These are phyloP conservation scores for Cercospora sp. DNA, from an alignment of 2,329 filamentous ascomycete species.

Conservation along the genomic window DNA sequence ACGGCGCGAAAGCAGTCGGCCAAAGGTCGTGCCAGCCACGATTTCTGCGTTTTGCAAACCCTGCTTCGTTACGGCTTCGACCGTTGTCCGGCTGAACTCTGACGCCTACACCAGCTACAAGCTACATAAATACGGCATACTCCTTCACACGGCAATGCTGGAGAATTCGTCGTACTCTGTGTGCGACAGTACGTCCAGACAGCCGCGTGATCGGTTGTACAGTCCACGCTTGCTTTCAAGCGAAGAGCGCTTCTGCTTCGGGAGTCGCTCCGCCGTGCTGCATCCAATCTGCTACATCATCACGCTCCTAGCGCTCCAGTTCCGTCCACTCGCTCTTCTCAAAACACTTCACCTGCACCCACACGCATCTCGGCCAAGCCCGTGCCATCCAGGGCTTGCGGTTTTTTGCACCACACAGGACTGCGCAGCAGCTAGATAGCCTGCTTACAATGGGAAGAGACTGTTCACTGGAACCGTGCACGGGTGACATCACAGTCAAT, in stretches of 20 bases:
- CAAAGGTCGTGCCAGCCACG: slow-evolving; percentile 10
- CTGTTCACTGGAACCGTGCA: background rate
- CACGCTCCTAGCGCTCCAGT: slow-evolving; percentile 5
- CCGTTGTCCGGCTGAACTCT: slow-evolving; percentile 1
- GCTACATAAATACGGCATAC: background rate
- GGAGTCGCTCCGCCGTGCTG: background rate
- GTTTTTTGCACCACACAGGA: background rate
- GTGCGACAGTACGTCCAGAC: background rate
- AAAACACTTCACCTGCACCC: slow-evolving; percentile 4
- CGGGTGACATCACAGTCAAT: slow-evolving; percentile 1
- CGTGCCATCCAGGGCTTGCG: slow-evolving; percentile 5
- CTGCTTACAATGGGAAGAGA: background rate
- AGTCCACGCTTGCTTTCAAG: background rate
- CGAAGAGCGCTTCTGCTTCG: slow-evolving; percentile 2
- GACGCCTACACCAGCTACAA: background rate
- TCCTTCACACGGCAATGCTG: background rate
- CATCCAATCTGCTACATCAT: slow-evolving; percentile 8
- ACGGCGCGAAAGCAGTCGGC: background rate
- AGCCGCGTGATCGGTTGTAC: background rate
- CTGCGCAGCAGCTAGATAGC: slow-evolving; percentile 4
- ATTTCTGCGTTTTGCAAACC: slow-evolving; percentile 2
- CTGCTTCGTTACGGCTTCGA: background rate
- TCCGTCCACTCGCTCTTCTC: slow-evolving; percentile 10
- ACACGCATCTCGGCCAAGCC: slow-evolving; percentile 2
- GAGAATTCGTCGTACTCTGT: background rate